A percentile compares a stretch with the other conserved stretches of the same genome.
Conservation (phyloP, 176 grass and related monocot genomes). For the Ensete glaucum region DNA sequence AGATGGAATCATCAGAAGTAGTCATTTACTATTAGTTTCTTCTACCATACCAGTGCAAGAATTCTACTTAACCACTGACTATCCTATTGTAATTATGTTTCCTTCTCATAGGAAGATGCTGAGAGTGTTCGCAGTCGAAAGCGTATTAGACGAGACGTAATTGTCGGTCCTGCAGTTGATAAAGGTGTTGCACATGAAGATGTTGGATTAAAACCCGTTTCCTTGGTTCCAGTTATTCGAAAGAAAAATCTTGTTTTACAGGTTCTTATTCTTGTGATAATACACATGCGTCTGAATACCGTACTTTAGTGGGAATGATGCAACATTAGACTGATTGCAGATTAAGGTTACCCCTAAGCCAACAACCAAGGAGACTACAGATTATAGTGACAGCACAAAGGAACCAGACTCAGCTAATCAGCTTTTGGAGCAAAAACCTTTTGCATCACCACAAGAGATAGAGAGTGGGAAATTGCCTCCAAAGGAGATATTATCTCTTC, state of each 20-base stretch:
- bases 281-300: neutral
- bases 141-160: conserved; percentile 43
- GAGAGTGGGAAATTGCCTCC: conserved; percentile 62
- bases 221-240: conserved; percentile 66
- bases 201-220: conserved; percentile 62
- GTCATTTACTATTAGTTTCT: conserved; percentile 11
- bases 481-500: conserved; percentile 89
- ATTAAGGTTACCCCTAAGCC: conserved; percentile 68
- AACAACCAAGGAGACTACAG: conserved; percentile 29
- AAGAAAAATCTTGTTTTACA: conserved; percentile 85
- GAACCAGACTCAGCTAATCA: conserved; percentile 31
- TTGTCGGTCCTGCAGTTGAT: conserved; percentile 90
- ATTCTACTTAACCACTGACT: neutral
- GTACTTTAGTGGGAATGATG: conserved; percentile 12
- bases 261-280: conserved; percentile 29
- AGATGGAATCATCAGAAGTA: conserved; percentile 96
- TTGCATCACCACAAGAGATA: conserved; percentile 66
- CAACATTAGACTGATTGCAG: conserved; percentile 28
- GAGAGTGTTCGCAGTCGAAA: conserved; percentile 38
- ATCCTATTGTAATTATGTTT: neutral
- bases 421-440: conserved; percentile 39
- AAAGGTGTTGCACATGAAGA: conserved; percentile 80
- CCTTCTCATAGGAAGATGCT: conserved; percentile 40
- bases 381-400: conserved; percentile 23
- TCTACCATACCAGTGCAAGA: neutral